Evolutionary conservation across 129 eudicot genomes (phyloP).

Genomic region (Flaveria sonorensis): DNA sequence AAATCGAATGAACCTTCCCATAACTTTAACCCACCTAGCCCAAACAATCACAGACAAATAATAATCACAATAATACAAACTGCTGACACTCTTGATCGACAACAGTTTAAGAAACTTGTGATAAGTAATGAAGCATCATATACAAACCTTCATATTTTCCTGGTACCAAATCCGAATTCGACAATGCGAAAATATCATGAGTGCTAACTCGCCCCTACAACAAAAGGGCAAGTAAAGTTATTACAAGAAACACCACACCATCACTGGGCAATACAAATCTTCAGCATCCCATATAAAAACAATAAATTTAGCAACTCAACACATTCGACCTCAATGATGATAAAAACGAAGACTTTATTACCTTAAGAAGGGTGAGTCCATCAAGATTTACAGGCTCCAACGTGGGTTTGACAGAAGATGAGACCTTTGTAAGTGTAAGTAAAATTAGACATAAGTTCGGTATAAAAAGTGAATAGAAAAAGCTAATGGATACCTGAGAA

Average conservation of each 20-base stretch:
- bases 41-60: no score
- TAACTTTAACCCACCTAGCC: constrained; percentile 78
- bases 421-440: neutral
- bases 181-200: constrained; percentile 69
- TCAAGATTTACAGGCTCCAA: constrained; percentile 38
- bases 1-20: constrained; percentile 99
- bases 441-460: neutral
- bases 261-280: no score
- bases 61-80: neutral
- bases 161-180: constrained; percentile 92
- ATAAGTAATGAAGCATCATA: neutral
- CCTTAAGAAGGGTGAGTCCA: constrained; percentile 82
- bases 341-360: constrained; percentile 17
- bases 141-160: constrained; percentile 66
- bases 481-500: constrained; percentile 27
- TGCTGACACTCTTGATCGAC: neutral
- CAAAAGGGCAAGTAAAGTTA: neutral
- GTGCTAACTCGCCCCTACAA: constrained; percentile 86
- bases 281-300: no score
- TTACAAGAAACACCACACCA: no score
- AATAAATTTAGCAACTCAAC: no score
- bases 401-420: constrained; percentile 12
- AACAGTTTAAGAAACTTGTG: neutral
- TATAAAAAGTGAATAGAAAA: neutral
- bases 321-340: no score